phyloP scores from a whole-genome alignment of 495 filamentous ascomycete species.

The Halenospora varia region DNA sequence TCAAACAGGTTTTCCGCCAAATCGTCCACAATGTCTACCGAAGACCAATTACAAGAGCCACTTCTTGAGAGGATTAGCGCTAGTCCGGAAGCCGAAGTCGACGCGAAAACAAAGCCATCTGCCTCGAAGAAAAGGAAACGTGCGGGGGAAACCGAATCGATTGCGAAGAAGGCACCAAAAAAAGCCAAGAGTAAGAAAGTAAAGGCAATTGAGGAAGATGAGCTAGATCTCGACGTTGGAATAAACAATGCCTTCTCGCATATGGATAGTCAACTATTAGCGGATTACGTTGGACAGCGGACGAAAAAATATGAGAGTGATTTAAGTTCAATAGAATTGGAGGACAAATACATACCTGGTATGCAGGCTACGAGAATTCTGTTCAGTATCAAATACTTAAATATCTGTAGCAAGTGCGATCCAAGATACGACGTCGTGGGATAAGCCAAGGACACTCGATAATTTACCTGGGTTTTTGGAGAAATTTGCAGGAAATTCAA shows the following conservation, averaged over 20 bases:
- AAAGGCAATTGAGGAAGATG: constrained; percentile 56
- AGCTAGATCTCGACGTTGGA: constrained; percentile 56
- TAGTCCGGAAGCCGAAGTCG: constrained; percentile 7
- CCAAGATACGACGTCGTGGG: constrained; percentile 70
- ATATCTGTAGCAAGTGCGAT: constrained; percentile 24
- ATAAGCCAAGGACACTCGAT: constrained; percentile 54
- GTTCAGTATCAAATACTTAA: background rate
- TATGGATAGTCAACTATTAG: constrained; percentile 78
- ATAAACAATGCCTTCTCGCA: constrained; percentile 75
- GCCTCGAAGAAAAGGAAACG: constrained; percentile 25
- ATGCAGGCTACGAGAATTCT: constrained; percentile 20
- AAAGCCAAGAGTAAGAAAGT: constrained; percentile 50
- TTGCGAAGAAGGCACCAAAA: constrained; percentile 12
- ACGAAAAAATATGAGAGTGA: constrained; percentile 73
- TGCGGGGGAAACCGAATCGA: background rate
- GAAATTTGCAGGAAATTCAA: constrained; percentile 47
- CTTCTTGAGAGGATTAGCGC: constrained; percentile 20
- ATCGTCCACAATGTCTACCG: constrained; percentile 17
- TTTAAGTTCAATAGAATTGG: constrained; percentile 75
- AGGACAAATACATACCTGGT: constrained; percentile 80
- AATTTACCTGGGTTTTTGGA: constrained; percentile 78
- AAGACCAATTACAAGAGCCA: constrained; percentile 22
- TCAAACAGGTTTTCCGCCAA: too few relatives aligned
- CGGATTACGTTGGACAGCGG: constrained; percentile 80
- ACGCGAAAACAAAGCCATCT: background rate